phyloP scores from a whole-genome alignment of 2,329 filamentous ascomycete genomes.

The Botrytis tulipae region DNA sequence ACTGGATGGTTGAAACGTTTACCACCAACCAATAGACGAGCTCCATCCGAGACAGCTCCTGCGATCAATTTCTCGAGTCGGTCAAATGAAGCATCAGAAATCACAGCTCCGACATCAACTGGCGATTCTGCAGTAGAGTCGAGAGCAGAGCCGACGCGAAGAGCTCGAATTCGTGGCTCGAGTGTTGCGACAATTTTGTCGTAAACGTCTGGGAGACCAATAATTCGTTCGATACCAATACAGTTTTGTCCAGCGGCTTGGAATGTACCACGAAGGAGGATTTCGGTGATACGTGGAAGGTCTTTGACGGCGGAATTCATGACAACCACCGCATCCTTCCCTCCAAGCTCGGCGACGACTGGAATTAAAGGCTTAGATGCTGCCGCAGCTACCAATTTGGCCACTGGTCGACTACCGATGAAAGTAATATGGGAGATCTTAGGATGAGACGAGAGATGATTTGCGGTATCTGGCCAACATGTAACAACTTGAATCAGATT shows the following conservation, averaged over 20 bases:
- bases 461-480: conserved; percentile 83
- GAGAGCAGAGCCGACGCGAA: conserved; percentile 73
- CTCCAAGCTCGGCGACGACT: conserved; percentile 86
- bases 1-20: conserved; percentile 67
- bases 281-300: conserved; percentile 71
- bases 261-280: conserved; percentile 89
- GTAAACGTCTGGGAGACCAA: conserved; percentile 77
- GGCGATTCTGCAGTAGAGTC: conserved; percentile 46
- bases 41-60: conserved; percentile 76
- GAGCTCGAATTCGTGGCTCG: conserved; percentile 66
- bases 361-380: conserved; percentile 86
- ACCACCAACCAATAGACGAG: conserved; percentile 78
- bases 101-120: conserved; percentile 85
- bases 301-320: conserved; percentile 69
- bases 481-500: conserved; percentile 80
- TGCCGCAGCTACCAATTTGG: conserved; percentile 81
- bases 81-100: conserved; percentile 74
- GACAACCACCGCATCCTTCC: conserved; percentile 89
- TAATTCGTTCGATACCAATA: conserved; percentile 91
- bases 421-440: conserved; percentile 89
- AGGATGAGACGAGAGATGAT: conserved; percentile 79
- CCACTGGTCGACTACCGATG: conserved; percentile 85
- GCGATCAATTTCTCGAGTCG: conserved; percentile 73
- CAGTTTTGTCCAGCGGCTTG: conserved; percentile 97
- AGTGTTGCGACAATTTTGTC: conserved; percentile 68